These are phyloP conservation scores for Talaromyces sp. DNA, from an alignment of 2,329 filamentous ascomycete species.

Conservation along the genomic window DNA sequence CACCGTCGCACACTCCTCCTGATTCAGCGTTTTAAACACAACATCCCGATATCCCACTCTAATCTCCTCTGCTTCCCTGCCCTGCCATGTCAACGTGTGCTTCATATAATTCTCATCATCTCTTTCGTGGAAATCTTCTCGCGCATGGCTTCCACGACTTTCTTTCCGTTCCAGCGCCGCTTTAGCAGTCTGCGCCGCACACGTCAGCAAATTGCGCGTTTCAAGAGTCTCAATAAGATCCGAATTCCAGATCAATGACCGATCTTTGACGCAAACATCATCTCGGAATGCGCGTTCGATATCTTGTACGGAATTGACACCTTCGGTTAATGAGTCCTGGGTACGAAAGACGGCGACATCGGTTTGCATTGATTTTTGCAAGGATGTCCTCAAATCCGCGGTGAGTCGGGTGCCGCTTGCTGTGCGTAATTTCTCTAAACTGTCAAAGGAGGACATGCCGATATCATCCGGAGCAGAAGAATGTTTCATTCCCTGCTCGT, in stretches of 20 bases:
- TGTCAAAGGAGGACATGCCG: constrained; percentile 76
- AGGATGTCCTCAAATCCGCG: constrained; percentile 83
- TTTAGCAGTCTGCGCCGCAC: constrained; percentile 91
- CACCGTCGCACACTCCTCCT: constrained; percentile 92
- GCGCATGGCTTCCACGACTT: constrained; percentile 92
- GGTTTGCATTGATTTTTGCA: constrained; percentile 98
- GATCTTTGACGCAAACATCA: constrained; percentile 92
- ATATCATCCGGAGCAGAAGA: constrained; percentile 81
- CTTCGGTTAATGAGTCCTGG: constrained; percentile 87
- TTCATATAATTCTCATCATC: constrained; percentile 99
- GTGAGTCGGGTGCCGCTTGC: constrained; percentile 78
- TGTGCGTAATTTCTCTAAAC: constrained; percentile 80
- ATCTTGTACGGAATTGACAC: constrained; percentile 78
- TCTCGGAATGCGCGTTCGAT: constrained; percentile 74
- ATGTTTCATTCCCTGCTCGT: constrained; percentile 75
- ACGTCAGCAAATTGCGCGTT: constrained; percentile 90
- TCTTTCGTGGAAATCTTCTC: constrained; percentile 93
- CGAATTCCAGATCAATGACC: constrained; percentile 99
- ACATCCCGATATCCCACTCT: constrained; percentile 85
- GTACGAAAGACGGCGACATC: constrained; percentile 97
- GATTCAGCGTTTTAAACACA: constrained; percentile 78
- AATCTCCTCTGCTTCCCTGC: constrained; percentile 72
- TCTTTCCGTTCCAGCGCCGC: constrained; percentile 93
- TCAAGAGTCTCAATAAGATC: constrained; percentile 96
- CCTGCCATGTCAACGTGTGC: constrained; percentile 96